phyloP scores from a whole-genome alignment of 2,329 filamentous ascomycete genomes.

The Ophiostoma sp. region DNA sequence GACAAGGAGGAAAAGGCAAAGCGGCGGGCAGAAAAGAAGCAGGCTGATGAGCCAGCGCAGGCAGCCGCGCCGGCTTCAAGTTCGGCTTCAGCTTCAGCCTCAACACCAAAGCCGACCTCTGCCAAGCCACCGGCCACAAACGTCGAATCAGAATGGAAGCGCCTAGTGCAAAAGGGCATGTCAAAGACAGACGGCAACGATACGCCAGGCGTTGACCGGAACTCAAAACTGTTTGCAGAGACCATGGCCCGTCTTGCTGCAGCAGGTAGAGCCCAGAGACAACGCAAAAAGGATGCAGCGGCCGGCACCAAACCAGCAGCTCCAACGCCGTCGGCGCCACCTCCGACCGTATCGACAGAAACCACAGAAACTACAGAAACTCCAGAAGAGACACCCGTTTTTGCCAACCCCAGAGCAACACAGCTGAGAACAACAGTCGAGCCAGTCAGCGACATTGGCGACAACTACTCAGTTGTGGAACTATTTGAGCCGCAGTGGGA shows the following conservation, averaged over 20 bases:
- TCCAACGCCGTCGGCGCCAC: neutral
- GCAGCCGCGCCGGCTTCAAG: neutral
- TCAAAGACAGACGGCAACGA: slow-evolving; percentile 1
- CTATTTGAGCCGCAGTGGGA: slow-evolving; percentile 28
- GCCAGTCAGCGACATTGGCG: neutral
- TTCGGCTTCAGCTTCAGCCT: neutral
- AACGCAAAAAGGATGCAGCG: slow-evolving; percentile 10
- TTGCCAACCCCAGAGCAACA: neutral
- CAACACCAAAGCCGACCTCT: neutral
- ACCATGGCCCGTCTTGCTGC: slow-evolving; percentile 26
- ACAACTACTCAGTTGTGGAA: slow-evolving; percentile 1
- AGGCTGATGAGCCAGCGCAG: slow-evolving; percentile 31
- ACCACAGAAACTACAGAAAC: neutral
- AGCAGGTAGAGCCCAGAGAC: slow-evolving; percentile 24
- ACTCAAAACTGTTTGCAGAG: slow-evolving; percentile 23
- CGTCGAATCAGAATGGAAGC: slow-evolving; percentile 23
- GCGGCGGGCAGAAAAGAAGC: slow-evolving; percentile 24
- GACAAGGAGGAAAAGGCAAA: slow-evolving; percentile 38
- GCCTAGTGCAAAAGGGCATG: slow-evolving; percentile 20
- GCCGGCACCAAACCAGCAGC: neutral
- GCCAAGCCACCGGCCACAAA: slow-evolving; percentile 4
- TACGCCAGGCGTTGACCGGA: slow-evolving; percentile 17
- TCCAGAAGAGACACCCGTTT: neutral
- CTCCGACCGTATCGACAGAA: neutral
- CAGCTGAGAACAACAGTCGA: slow-evolving; percentile 16